These are phyloP conservation scores for Neurospora hispaniola DNA, from an alignment of 495 filamentous ascomycete genomes.

Conservation along the genomic window DNA sequence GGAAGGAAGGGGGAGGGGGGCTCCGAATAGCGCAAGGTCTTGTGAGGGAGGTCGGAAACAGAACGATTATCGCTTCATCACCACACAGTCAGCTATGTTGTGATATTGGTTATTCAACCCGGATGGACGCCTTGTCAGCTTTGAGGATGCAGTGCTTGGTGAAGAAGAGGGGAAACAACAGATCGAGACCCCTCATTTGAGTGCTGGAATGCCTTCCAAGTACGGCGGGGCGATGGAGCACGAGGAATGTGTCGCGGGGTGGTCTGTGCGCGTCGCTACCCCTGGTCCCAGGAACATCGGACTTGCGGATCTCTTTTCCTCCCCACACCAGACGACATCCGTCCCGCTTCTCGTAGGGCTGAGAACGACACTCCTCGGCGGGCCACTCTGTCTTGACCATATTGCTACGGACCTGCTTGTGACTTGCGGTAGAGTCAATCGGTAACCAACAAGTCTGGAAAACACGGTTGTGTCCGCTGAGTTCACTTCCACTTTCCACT, in stretches of 20 bases:
- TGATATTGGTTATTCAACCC: background rate
- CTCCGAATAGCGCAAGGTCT: background rate
- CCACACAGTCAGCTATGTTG: background rate
- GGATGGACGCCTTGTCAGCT: background rate
- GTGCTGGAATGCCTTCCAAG: background rate
- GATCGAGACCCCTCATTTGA: background rate
- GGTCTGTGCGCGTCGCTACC: background rate
- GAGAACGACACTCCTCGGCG: background rate
- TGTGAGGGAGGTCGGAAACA: background rate
- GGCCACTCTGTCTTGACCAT: background rate
- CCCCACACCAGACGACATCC: background rate
- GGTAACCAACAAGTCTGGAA: background rate
- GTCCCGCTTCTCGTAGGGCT: background rate
- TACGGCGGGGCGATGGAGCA: background rate
- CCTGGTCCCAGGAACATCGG: background rate
- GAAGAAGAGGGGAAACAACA: background rate
- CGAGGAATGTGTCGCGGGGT: background rate
- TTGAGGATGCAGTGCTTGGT: background rate
- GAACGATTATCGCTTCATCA: background rate
- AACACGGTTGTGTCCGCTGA: background rate
- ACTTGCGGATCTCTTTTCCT: background rate
- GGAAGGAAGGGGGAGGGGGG: background rate
- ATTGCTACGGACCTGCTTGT: background rate
- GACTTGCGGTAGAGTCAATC: background rate
- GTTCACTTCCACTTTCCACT: background rate